phyloP scores from a whole-genome alignment of 768 basidiomycete genomes.

The Leucosporidium creatinivorum region DNA sequence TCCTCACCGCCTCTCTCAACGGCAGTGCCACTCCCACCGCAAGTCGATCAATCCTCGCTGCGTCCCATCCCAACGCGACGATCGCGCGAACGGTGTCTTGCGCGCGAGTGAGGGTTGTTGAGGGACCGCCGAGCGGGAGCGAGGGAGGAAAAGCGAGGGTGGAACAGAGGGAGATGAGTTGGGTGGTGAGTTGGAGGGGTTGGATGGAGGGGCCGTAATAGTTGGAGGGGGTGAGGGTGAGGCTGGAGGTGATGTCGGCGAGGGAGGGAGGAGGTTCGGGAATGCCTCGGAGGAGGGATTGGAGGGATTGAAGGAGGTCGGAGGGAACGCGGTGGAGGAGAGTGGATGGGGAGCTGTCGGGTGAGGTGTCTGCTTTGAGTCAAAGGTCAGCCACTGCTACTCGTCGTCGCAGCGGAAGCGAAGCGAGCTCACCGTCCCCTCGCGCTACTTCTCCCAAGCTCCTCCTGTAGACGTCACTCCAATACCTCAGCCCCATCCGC shows the following conservation, averaged over 20 bases:
- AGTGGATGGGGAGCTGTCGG: background rate
- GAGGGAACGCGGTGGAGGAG: background rate
- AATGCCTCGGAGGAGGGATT: background rate
- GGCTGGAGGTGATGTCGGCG: background rate
- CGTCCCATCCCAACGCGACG: conserved; percentile 20
- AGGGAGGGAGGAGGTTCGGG: background rate
- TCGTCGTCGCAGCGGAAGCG: background rate
- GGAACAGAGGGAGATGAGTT: background rate
- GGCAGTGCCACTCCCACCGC: conserved; percentile 48
- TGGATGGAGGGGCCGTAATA: conserved; percentile 13
- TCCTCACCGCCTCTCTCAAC: conserved; percentile 72
- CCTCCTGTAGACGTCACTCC: conserved; percentile 10
- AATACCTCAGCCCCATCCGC: background rate
- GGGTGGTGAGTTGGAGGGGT: background rate
- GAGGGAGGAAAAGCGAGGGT: background rate
- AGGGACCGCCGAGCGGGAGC: conserved; percentile 6
- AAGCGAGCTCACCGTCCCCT: background rate
- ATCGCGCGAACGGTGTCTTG: conserved; percentile 5
- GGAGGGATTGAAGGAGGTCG: background rate
- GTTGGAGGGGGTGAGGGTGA: background rate
- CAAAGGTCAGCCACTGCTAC: no score
- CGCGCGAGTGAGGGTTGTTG: background rate
- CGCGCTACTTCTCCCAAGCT: background rate
- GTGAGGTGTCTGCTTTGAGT: background rate
- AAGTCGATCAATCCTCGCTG: conserved; percentile 35